phyloP scores from a whole-genome alignment of 192 early-diverging fungal genomes.

The Physocladia obscura region DNA sequence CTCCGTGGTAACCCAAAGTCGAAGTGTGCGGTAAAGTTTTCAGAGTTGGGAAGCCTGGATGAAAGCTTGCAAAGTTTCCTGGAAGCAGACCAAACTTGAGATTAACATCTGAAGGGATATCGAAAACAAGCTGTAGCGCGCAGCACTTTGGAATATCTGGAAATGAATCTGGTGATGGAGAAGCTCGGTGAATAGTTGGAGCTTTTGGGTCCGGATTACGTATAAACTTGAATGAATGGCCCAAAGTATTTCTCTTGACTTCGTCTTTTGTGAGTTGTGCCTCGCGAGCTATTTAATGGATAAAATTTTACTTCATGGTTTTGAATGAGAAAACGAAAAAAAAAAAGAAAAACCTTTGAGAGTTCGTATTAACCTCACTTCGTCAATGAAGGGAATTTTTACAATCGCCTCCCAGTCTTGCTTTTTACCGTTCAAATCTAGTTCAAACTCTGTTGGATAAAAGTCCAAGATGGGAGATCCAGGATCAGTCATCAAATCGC shows the following conservation, averaged over 20 bases:
- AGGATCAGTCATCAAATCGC: constrained; percentile 75
- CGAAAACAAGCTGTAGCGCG: neutral
- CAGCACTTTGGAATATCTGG: constrained; percentile 57
- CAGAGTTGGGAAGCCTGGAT: constrained; percentile 88
- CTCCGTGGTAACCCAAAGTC: constrained; percentile 72
- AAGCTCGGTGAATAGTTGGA: constrained; percentile 23
- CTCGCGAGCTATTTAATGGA: constrained; percentile 47
- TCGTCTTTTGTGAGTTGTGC: constrained; percentile 72
- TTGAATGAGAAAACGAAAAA: too few relatives aligned
- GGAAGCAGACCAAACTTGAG: constrained; percentile 46
- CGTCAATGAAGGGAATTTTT: constrained; percentile 92
- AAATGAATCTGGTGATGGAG: constrained; percentile 39
- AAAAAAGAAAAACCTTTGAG: constrained; percentile 58
- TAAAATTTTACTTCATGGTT: too few relatives aligned
- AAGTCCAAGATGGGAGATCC: constrained; percentile 91
- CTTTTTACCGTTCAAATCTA: constrained; percentile 95
- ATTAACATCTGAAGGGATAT: neutral
- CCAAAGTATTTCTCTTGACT: constrained; percentile 68
- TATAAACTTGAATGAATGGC: constrained; percentile 64
- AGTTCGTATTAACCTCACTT: constrained; percentile 73
- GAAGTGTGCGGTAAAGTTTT: constrained; percentile 73
- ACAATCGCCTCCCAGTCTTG: constrained; percentile 88
- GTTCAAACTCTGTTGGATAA: constrained; percentile 86
- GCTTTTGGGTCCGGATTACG: constrained; percentile 41
- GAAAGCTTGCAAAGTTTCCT: constrained; percentile 38